phyloP scores from a whole-genome alignment of 1,284 basidiomycete genomes.

The Sporisorium graminicola region DNA sequence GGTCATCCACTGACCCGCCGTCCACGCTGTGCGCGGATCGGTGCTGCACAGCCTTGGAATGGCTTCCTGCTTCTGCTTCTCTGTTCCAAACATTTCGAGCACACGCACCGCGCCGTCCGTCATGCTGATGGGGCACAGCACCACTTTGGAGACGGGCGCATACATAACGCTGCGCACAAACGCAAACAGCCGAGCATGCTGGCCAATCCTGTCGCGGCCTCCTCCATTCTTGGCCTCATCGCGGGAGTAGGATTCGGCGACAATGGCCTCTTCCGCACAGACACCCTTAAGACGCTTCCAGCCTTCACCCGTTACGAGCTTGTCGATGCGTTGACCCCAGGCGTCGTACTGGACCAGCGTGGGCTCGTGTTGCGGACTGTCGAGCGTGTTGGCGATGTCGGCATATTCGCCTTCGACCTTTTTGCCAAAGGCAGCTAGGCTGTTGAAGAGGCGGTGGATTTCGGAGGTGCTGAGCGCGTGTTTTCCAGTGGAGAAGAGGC shows the following conservation, averaged over 20 bases:
- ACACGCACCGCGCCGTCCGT: slow-evolving; percentile 82
- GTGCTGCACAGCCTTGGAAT: slow-evolving; percentile 75
- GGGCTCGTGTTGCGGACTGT: slow-evolving; percentile 47
- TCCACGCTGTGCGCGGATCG: slow-evolving; percentile 77
- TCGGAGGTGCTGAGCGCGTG: slow-evolving; percentile 12
- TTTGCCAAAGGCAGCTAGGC: slow-evolving; percentile 20
- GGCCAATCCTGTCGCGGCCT: slow-evolving; percentile 34
- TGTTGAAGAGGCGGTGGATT: slow-evolving; percentile 29
- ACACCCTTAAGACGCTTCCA: slow-evolving; percentile 52
- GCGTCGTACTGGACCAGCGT: slow-evolving; percentile 56
- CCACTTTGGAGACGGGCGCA: slow-evolving; percentile 41
- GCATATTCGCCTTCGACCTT: slow-evolving; percentile 26
- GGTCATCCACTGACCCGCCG: slow-evolving; percentile 78
- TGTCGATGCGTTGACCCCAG: slow-evolving; percentile 57
- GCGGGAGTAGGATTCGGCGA: slow-evolving; percentile 44
- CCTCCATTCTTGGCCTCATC: slow-evolving; percentile 23
- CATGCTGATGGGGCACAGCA: slow-evolving; percentile 75
- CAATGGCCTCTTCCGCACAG: slow-evolving; percentile 36
- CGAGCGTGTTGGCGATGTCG: slow-evolving; percentile 38
- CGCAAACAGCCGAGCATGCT: slow-evolving; percentile 36
- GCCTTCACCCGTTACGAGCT: slow-evolving; percentile 50
- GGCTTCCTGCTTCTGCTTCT: slow-evolving; percentile 75
- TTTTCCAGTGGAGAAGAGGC: slow-evolving; percentile 23
- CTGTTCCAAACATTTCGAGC: slow-evolving; percentile 77
- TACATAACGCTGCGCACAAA: slow-evolving; percentile 47